Percentiles rank a stretch among this genome's conserved stretches.
Evolutionary conservation across 2,329 filamentous ascomycete species (phyloP).

Genomic region (Chalara sp.): DNA sequence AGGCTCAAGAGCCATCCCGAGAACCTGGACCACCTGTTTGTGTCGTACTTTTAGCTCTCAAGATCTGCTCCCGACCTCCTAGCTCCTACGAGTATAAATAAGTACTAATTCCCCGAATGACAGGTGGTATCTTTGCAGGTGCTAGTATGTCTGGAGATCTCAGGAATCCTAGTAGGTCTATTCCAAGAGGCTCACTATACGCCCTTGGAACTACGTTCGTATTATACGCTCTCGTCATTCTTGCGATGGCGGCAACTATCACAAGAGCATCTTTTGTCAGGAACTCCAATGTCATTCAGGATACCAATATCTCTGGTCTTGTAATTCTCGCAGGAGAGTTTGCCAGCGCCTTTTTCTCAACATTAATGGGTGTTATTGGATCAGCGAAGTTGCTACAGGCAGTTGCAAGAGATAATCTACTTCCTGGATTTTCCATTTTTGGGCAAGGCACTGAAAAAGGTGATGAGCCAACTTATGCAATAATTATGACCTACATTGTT

Average conservation of each 20-base stretch:
- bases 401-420: conserved; percentile 68
- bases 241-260: conserved; percentile 72
- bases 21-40: too few species aligned
- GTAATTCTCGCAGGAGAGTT: conserved; percentile 77
- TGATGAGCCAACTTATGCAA: conserved; percentile 72
- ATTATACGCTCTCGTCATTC: conserved; percentile 67
- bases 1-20: too few species aligned
- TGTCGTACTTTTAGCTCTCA: too few species aligned
- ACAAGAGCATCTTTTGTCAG: conserved; percentile 64
- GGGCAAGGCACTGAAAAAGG: conserved; percentile 63
- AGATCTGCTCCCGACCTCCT: too few species aligned
- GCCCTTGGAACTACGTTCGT: conserved; percentile 71
- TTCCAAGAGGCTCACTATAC: conserved; percentile 76
- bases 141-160: conserved; percentile 89
- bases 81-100: too few species aligned
- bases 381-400: conserved; percentile 81
- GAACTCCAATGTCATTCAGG: conserved; percentile 68
- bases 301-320: conserved; percentile 68
- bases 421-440: conserved; percentile 71
- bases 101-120: too few species aligned
- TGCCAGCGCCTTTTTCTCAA: conserved; percentile 76
- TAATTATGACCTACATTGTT: conserved; percentile 67
- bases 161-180: conserved; percentile 74
- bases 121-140: conserved; percentile 55
- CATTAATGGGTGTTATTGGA: conserved; percentile 80